A percentile compares a stretch with the other conserved stretches of the same genome.
Conservation (phyloP, 306 rosid species). For the Pyrus pyrifolia region DNA sequence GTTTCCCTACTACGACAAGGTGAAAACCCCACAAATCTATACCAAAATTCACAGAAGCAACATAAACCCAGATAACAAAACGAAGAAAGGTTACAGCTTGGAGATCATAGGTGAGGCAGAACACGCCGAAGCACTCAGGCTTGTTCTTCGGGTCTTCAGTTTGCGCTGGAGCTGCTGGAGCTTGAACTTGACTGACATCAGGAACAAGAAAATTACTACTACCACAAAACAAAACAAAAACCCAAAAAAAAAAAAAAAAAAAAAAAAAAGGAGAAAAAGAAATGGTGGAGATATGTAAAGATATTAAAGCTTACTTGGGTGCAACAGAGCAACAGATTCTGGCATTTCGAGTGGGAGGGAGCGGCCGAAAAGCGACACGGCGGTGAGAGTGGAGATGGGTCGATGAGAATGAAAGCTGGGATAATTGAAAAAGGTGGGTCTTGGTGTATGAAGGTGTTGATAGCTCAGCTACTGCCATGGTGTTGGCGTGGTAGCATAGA, state of each 20-base stretch:
- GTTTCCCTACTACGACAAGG: background rate
- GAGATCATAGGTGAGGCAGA: slow-evolving; percentile 92
- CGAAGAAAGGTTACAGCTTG: slow-evolving; percentile 54
- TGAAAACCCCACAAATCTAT: background rate
- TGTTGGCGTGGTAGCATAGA: slow-evolving; percentile 4
- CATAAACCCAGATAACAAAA: slow-evolving; percentile 4
- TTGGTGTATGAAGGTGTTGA: slow-evolving; percentile 39
- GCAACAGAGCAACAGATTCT: slow-evolving; percentile 66
- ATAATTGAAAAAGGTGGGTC: slow-evolving; percentile 32
- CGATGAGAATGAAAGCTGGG: slow-evolving; percentile 43
- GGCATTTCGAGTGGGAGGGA: slow-evolving; percentile 29
- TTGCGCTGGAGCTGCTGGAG: slow-evolving; percentile 37
- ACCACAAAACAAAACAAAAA: background rate
- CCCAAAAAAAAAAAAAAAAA: background rate
- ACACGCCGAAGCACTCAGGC: slow-evolving; percentile 76
- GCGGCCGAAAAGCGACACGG: slow-evolving; percentile 29
- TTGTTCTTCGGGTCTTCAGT: slow-evolving; percentile 44
- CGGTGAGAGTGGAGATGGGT: slow-evolving; percentile 27
- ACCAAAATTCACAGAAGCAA: background rate
- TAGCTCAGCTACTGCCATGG: slow-evolving; percentile 70
- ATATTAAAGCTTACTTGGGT: slow-evolving; percentile 45
- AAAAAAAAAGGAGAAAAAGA: background rate
- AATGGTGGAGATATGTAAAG: background rate
- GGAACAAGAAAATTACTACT: background rate
- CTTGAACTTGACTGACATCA: slow-evolving; percentile 62